Conservation (phyloP, 1,284 basidiomycete species). For the Kwoniella shivajii region DNA sequence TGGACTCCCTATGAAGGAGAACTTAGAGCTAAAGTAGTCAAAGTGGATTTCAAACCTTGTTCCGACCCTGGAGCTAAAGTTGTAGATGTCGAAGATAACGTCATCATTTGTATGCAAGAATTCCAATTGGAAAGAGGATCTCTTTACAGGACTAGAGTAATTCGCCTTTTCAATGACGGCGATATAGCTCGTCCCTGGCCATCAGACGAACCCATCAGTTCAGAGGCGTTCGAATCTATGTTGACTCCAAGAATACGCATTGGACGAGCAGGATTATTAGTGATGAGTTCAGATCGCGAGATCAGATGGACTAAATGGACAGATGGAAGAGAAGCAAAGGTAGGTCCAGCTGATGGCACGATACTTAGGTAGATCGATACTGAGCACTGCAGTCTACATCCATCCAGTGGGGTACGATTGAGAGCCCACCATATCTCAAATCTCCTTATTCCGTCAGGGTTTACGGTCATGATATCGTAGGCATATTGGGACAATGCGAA, state of each 20-base stretch:
- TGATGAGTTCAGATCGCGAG: not conserved
- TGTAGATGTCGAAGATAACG: not conserved
- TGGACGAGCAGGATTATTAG: not conserved
- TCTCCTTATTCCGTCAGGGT: not conserved
- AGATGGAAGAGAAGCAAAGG: not conserved
- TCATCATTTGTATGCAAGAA: not conserved
- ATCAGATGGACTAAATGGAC: conserved; percentile 2
- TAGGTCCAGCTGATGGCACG: no score
- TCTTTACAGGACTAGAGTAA: not conserved
- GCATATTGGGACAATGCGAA: not conserved
- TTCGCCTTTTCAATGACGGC: not conserved
- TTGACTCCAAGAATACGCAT: not conserved
- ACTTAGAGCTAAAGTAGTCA: not conserved
- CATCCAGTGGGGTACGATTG: not conserved
- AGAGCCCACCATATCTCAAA: not conserved
- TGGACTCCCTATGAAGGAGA: not conserved
- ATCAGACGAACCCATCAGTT: not conserved
- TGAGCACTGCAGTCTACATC: no score
- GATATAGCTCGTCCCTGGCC: not conserved
- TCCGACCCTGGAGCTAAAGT: not conserved
- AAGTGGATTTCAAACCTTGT: conserved; percentile 1
- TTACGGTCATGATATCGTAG: not conserved
- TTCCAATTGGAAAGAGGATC: not conserved
- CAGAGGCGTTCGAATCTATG: not conserved
- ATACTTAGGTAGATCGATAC: no score